Percentiles rank a stretch among this genome's conserved stretches.
phyloP scores from a whole-genome alignment of 768 basidiomycete species.

The Polyporus arcularius region DNA sequence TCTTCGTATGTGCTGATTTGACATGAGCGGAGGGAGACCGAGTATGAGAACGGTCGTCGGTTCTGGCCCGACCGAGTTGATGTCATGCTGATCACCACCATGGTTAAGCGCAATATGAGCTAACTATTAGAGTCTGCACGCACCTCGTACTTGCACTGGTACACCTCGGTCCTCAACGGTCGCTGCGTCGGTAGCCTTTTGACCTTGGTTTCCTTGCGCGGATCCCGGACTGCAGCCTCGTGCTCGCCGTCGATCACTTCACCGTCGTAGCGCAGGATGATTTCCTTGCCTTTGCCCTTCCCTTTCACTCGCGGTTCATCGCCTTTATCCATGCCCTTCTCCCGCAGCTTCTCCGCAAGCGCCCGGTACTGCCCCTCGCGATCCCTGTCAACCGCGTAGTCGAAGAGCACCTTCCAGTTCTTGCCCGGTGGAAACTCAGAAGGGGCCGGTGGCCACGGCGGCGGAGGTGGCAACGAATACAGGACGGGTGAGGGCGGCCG shows the following conservation, averaged over 20 bases:
- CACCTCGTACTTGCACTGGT: slow-evolving; percentile 59
- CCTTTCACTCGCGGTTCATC: slow-evolving; percentile 51
- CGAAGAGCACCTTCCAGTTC: slow-evolving; percentile 64
- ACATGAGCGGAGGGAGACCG: slow-evolving; percentile 70
- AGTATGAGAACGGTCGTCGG: slow-evolving; percentile 75
- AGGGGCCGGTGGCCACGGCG: slow-evolving; percentile 57
- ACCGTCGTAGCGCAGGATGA: slow-evolving; percentile 54
- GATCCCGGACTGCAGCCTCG: slow-evolving; percentile 50
- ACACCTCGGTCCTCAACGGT: slow-evolving; percentile 41
- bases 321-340: slow-evolving; percentile 26
- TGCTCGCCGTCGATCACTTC: slow-evolving; percentile 49
- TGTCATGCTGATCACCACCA: slow-evolving; percentile 60
- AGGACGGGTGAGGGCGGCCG: slow-evolving; percentile 23
- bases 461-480: slow-evolving; percentile 45
- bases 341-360: slow-evolving; percentile 44
- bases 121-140: slow-evolving; percentile 20
- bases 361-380: slow-evolving; percentile 39
- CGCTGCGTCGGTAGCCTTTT: slow-evolving; percentile 30
- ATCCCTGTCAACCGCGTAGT: slow-evolving; percentile 54
- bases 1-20: slow-evolving; percentile 61
- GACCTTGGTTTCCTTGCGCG: slow-evolving; percentile 47
- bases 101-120: background rate
- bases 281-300: slow-evolving; percentile 66
- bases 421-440: slow-evolving; percentile 49
- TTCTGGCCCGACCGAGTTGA: slow-evolving; percentile 66